A percentile compares a stretch with the other conserved stretches of the same genome.
Conservation (phyloP, 108 stramenopile species). For the Cylindrotheca fusiformis region DNA sequence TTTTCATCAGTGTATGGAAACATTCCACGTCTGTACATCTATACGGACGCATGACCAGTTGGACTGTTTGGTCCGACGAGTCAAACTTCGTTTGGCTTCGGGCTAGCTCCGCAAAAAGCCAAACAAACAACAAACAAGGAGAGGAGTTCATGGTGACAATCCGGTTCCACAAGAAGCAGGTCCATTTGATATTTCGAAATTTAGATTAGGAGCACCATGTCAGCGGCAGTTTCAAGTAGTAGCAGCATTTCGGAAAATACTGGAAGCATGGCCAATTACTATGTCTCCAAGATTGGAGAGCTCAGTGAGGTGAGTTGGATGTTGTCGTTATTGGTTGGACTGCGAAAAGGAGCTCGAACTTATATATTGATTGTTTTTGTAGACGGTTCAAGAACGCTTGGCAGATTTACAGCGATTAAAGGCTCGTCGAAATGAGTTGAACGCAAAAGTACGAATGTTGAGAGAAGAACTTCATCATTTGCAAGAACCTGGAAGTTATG, state of each 20-base stretch:
- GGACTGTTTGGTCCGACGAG: too few species aligned
- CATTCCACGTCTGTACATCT: too few species aligned
- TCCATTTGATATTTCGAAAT: too few species aligned
- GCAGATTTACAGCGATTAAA: slow-evolving; percentile 91
- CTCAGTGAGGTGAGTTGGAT: slow-evolving; percentile 54
- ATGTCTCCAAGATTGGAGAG: slow-evolving; percentile 71
- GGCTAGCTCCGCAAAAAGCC: too few species aligned
- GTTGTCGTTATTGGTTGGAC: background rate
- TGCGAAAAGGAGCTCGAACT: background rate
- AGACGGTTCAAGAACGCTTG: slow-evolving; percentile 73
- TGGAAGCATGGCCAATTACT: slow-evolving; percentile 66
- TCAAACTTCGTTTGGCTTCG: too few species aligned
- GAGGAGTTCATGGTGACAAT: too few species aligned
- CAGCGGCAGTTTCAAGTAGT: slow-evolving; percentile 7
- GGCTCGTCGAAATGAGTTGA: slow-evolving; percentile 96
- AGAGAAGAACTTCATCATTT: slow-evolving; percentile 97
- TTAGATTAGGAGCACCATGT: slow-evolving; percentile 6
- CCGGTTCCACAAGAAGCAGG: too few species aligned
- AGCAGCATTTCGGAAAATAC: slow-evolving; percentile 15
- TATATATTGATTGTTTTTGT: background rate
- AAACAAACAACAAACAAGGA: too few species aligned
- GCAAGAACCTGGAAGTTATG: slow-evolving; percentile 97
- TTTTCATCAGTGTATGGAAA: too few species aligned
- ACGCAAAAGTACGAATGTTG: slow-evolving; percentile 94
- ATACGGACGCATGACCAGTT: too few species aligned